A percentile compares a stretch with the other conserved stretches of the same genome.
phyloP scores from a whole-genome alignment of 2,329 filamentous ascomycete species.

The Cladosporium halotolerans region DNA sequence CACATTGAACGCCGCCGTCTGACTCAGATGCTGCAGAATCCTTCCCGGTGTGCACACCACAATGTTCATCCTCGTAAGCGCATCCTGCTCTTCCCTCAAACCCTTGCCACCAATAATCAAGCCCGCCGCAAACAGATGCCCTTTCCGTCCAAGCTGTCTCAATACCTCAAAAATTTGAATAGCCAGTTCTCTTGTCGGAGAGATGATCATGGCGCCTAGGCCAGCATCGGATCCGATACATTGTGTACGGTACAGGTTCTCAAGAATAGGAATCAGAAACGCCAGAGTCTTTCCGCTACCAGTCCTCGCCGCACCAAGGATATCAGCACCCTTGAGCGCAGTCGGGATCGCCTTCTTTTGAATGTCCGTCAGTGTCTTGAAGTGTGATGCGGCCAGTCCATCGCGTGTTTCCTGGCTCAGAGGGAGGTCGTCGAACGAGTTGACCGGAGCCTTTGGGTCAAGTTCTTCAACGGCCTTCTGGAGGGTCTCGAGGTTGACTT shows the following conservation, averaged over 20 bases:
- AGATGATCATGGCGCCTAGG: slow-evolving; percentile 84
- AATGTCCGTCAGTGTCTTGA: slow-evolving; percentile 83
- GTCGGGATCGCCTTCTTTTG: slow-evolving; percentile 84
- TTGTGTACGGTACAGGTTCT: slow-evolving; percentile 81
- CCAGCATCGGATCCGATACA: slow-evolving; percentile 85
- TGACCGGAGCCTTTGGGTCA: slow-evolving; percentile 54
- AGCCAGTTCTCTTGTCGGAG: slow-evolving; percentile 88
- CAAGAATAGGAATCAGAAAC: slow-evolving; percentile 84
- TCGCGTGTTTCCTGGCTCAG: slow-evolving; percentile 72
- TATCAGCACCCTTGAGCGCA: slow-evolving; percentile 77
- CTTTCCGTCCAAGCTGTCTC: slow-evolving; percentile 76
- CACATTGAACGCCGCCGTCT: slow-evolving; percentile 83
- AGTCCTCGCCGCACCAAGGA: slow-evolving; percentile 91
- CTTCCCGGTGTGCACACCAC: slow-evolving; percentile 90
- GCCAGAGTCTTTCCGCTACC: slow-evolving; percentile 93
- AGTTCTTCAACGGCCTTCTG: slow-evolving; percentile 39
- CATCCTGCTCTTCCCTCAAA: slow-evolving; percentile 77
- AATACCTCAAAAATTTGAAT: slow-evolving; percentile 96
- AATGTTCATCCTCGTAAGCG: slow-evolving; percentile 89
- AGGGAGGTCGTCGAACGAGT: slow-evolving; percentile 75
- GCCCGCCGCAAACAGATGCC: slow-evolving; percentile 83
- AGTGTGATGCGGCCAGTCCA: slow-evolving; percentile 81
- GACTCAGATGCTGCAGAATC: slow-evolving; percentile 92
- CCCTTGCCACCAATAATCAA: slow-evolving; percentile 91
- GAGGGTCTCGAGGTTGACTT: slow-evolving; percentile 37